phyloP scores from a whole-genome alignment of 2,329 filamentous ascomycete genomes.

The Calonectria montana region DNA sequence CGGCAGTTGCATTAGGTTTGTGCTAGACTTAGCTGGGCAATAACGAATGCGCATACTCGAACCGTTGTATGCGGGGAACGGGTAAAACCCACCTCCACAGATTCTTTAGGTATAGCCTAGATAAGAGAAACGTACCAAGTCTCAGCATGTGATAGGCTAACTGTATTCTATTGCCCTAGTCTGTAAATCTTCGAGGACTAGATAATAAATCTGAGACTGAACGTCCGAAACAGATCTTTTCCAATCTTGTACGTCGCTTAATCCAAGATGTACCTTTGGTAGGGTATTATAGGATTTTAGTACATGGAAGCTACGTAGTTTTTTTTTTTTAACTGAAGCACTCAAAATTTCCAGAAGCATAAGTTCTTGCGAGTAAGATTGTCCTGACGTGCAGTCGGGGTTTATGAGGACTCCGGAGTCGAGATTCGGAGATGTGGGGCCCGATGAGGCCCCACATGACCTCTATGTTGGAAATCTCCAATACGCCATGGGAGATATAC shows the following conservation, averaged over 20 bases:
- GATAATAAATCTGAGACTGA: neutral
- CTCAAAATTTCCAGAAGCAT: neutral
- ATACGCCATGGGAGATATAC: no score
- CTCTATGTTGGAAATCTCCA: no score
- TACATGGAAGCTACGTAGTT: no score
- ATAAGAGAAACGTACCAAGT: neutral
- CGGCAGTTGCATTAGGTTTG: conserved; percentile 1
- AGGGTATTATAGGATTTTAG: no score
- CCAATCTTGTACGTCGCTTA: neutral
- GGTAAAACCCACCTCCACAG: conserved; percentile 1
- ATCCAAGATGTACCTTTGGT: neutral
- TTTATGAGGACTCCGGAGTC: neutral
- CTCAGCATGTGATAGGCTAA: neutral
- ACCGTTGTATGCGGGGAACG: neutral
- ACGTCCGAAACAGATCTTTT: neutral
- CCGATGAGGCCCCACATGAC: neutral
- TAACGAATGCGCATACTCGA: neutral
- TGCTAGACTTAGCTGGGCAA: neutral
- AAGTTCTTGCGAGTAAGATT: neutral
- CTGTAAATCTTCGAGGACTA: neutral
- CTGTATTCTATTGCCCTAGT: neutral
- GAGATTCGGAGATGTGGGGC: neutral
- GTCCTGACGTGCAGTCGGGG: neutral
- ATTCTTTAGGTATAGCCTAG: neutral
- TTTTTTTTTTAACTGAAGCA: no score